phyloP scores from a whole-genome alignment of 805 yeast species.

The Zygoascus flipseniorum region DNA sequence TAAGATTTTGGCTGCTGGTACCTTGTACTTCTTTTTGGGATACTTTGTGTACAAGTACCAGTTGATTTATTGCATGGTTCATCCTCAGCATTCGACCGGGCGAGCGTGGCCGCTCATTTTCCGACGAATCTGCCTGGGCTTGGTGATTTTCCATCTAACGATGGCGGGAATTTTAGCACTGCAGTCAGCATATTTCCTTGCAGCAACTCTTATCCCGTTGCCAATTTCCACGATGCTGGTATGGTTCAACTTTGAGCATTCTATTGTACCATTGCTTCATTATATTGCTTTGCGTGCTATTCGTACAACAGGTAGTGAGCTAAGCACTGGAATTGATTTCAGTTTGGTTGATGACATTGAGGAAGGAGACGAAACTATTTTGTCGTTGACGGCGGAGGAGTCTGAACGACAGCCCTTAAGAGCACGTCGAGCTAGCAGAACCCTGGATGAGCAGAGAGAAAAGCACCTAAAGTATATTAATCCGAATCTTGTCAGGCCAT shows the following conservation, averaged over 20 bases:
- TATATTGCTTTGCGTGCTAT: slow-evolving; percentile 86
- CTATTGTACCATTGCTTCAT: slow-evolving; percentile 69
- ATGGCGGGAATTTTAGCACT: slow-evolving; percentile 87
- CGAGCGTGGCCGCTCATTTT: slow-evolving; percentile 91
- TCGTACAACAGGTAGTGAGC: slow-evolving; percentile 24
- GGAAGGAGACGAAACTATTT: slow-evolving; percentile 3
- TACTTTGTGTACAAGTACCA: slow-evolving; percentile 88
- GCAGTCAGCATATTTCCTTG: slow-evolving; percentile 69
- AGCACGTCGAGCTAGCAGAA: slow-evolving; percentile 31
- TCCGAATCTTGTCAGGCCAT: slow-evolving; percentile 56
- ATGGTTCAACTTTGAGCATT: slow-evolving; percentile 73
- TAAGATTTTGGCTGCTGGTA: slow-evolving; percentile 75
- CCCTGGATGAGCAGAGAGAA: slow-evolving; percentile 76
- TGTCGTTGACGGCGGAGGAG: not conserved
- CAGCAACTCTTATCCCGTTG: slow-evolving; percentile 64
- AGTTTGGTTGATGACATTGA: slow-evolving; percentile 2
- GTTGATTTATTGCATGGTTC: slow-evolving; percentile 80
- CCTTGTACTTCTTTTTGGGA: slow-evolving; percentile 76
- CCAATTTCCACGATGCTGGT: slow-evolving; percentile 60
- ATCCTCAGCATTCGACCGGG: slow-evolving; percentile 95
- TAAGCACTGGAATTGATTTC: slow-evolving; percentile 1
- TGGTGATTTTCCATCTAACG: slow-evolving; percentile 77
- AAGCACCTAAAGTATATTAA: slow-evolving; percentile 62
- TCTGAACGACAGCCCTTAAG: slow-evolving; percentile 13
- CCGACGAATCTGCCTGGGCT: slow-evolving; percentile 72